phyloP scores from a whole-genome alignment of 2,329 filamentous ascomycete genomes.

The Aspergillus eucalypticola region DNA sequence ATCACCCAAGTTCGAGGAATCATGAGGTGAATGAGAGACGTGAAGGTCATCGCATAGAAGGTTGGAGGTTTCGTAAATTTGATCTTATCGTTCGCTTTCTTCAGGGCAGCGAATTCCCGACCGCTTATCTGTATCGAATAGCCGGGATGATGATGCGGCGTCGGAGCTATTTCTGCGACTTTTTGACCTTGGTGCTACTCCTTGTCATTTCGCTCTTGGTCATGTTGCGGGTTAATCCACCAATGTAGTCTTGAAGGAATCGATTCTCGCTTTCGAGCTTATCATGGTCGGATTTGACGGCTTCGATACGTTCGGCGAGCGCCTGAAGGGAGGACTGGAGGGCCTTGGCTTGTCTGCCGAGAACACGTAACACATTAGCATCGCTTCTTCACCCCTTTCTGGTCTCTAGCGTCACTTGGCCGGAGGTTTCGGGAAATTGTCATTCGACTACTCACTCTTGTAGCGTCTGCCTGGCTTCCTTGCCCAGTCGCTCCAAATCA shows the following conservation, averaged over 20 bases:
- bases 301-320: constrained; percentile 91
- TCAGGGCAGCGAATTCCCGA: constrained; percentile 18
- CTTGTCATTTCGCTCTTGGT: constrained; percentile 58
- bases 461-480: constrained; percentile 69
- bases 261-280: constrained; percentile 97
- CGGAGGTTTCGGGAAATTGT: not conserved
- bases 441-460: constrained; percentile 55
- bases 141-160: constrained; percentile 2
- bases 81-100: constrained; percentile 19
- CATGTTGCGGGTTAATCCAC: constrained; percentile 81
- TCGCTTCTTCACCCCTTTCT: not conserved
- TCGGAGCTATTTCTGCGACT: constrained; percentile 39
- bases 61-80: constrained; percentile 2
- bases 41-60: constrained; percentile 2
- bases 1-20: not conserved
- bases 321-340: constrained; percentile 86
- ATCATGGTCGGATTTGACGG: constrained; percentile 90
- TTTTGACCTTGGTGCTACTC: constrained; percentile 54
- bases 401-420: not conserved
- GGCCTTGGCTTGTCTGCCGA: constrained; percentile 74
- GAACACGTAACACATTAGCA: not conserved
- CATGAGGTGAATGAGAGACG: constrained; percentile 3
- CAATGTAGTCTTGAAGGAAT: constrained; percentile 96
- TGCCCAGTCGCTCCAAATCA: constrained; percentile 83
- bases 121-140: constrained; percentile 13